Percentiles rank a stretch among this genome's conserved stretches.
Evolutionary conservation across 2,329 filamentous ascomycete species (phyloP).

Genomic region (Epichloe hybrida): DNA sequence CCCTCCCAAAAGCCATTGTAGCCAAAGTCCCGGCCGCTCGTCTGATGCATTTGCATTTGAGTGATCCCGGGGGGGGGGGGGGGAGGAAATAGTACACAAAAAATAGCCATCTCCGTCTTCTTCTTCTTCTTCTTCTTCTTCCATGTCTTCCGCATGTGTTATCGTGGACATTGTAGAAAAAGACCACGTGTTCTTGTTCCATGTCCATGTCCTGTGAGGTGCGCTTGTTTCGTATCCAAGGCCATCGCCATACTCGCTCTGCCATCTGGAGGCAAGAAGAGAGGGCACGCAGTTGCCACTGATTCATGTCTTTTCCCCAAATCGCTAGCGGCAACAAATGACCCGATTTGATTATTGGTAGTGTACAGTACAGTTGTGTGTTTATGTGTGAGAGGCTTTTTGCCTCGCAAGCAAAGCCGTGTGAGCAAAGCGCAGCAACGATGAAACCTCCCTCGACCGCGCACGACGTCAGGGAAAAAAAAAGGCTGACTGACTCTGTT

Average conservation of each 20-base stretch:
- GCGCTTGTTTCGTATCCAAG: slow-evolving; percentile 4
- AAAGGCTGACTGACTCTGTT: background rate
- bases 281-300: background rate
- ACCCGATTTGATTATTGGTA: background rate
- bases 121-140: background rate
- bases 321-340: background rate
- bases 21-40: slow-evolving; percentile 8
- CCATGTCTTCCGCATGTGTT: background rate
- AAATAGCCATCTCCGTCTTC: slow-evolving; percentile 2
- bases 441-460: too few relatives aligned
- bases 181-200: background rate
- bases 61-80: background rate
- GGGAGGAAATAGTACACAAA: slow-evolving; percentile 7
- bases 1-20: slow-evolving; percentile 4
- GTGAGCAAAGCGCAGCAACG: background rate
- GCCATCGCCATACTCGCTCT: background rate
- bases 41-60: slow-evolving; percentile 9
- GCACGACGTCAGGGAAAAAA: background rate
- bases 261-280: background rate
- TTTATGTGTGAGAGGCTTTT: background rate
- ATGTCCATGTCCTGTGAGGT: background rate
- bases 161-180: background rate
- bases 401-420: background rate
- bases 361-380: background rate
- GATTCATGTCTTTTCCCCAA: background rate